Percentiles rank a stretch among this genome's conserved stretches.
These are phyloP conservation scores for Botrytis aclada DNA, from an alignment of 2,329 filamentous ascomycete species.

Conservation along the genomic window DNA sequence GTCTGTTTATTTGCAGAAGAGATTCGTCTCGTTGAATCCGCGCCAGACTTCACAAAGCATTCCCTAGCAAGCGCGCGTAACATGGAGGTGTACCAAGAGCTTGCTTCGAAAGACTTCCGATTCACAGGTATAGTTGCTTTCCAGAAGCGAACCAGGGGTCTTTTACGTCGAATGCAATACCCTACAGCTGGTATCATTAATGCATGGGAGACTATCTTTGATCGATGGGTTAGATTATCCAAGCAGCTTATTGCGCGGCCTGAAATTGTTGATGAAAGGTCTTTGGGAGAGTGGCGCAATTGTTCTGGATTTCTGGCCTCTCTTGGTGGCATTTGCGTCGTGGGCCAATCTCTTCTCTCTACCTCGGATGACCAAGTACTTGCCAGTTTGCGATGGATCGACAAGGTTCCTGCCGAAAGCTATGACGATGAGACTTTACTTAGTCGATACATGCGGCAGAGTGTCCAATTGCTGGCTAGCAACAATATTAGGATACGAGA, in stretches of 20 bases:
- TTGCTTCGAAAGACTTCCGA: conserved; percentile 60
- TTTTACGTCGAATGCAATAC: conserved; percentile 58
- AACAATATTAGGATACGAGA: conserved; percentile 63
- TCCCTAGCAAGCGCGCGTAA: conserved; percentile 57
- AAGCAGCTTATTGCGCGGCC: conserved; percentile 57
- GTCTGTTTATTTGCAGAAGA: conserved; percentile 63
- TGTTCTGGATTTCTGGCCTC: conserved; percentile 67
- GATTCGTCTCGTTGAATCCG: conserved; percentile 52
- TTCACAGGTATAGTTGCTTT: conserved; percentile 69
- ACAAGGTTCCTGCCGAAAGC: conserved; percentile 55
- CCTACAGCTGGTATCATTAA: conserved; percentile 65
- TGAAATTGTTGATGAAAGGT: conserved; percentile 53
- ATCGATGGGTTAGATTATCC: conserved; percentile 61
- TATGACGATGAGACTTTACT: conserved; percentile 61
- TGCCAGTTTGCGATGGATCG: conserved; percentile 57
- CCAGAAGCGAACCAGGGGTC: conserved; percentile 60
- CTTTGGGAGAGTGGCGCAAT: conserved; percentile 64
- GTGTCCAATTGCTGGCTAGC: conserved; percentile 63
- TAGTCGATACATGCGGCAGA: conserved; percentile 58
- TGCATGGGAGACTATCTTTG: conserved; percentile 65
- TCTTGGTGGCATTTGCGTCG: conserved; percentile 62
- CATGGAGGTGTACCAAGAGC: conserved; percentile 57
- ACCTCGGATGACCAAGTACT: conserved; percentile 55
- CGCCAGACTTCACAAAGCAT: conserved; percentile 49
- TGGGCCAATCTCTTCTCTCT: conserved; percentile 49